A percentile compares a stretch with the other conserved stretches of the same genome.
phyloP scores from a whole-genome alignment of 768 basidiomycete genomes.

The Chalciporus chontae region DNA sequence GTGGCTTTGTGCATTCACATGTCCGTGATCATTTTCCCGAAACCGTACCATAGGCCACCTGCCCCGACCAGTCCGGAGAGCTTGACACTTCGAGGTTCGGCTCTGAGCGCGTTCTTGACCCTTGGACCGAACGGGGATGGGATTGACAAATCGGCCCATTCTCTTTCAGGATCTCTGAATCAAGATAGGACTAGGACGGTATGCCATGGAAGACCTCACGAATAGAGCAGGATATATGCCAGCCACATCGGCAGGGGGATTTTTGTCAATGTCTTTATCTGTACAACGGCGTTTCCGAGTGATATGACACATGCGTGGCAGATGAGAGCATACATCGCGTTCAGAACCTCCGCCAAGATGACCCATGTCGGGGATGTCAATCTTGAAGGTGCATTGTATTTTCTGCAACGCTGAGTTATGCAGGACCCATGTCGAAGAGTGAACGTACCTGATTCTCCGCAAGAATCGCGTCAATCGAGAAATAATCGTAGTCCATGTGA shows the following conservation, averaged over 20 bases:
- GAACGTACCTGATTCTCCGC: constrained; percentile 78
- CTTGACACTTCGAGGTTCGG: constrained; percentile 82
- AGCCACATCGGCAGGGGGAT: constrained; percentile 89
- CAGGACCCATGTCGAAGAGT: not conserved
- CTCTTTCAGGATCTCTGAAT: constrained; percentile 40
- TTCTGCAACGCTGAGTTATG: constrained; percentile 47
- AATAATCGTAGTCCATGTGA: constrained; percentile 96
- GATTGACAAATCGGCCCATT: constrained; percentile 87
- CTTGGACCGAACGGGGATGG: constrained; percentile 72
- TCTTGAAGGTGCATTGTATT: constrained; percentile 90
- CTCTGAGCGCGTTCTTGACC: constrained; percentile 84
- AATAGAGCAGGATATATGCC: constrained; percentile 78
- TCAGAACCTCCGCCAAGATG: constrained; percentile 86
- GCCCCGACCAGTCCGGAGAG: constrained; percentile 81
- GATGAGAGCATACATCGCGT: constrained; percentile 58
- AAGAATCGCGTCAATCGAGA: constrained; percentile 85
- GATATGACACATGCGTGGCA: not conserved
- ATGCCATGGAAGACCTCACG: constrained; percentile 44
- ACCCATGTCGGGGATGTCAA: constrained; percentile 81
- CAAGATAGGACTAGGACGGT: not conserved
- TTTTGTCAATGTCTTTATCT: constrained; percentile 80
- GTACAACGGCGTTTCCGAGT: constrained; percentile 7
- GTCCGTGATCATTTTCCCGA: constrained; percentile 81
- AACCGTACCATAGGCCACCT: constrained; percentile 89
- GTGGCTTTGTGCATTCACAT: constrained; percentile 47